Percentiles rank a stretch among this genome's conserved stretches.
Conservation (phyloP, 176 grass and related monocot species). For the Rhynchospora breviuscula region DNA sequence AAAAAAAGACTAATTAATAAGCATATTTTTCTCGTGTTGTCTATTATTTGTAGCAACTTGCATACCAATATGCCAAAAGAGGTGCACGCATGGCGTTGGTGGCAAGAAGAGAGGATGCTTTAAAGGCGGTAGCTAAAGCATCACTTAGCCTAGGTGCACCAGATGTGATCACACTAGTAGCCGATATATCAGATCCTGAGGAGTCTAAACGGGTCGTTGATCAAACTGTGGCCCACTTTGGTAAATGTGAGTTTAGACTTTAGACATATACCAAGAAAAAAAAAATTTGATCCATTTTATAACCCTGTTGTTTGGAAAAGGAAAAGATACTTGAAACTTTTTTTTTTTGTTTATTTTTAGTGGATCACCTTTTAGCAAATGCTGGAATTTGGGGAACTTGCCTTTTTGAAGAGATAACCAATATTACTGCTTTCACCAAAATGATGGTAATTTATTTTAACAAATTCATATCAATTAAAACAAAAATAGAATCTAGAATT, state of each 20-base stretch:
- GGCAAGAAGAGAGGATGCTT: slow-evolving; percentile 55
- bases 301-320: background rate
- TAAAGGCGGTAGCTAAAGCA: slow-evolving; percentile 54
- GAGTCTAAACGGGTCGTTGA: slow-evolving; percentile 67
- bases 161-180: slow-evolving; percentile 48
- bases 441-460: slow-evolving; percentile 42
- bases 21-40: background rate
- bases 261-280: background rate
- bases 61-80: slow-evolving; percentile 69
- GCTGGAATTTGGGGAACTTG: slow-evolving; percentile 78
- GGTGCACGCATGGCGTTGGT: slow-evolving; percentile 67
- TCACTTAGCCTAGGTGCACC: slow-evolving; percentile 49
- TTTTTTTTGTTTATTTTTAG: slow-evolving; percentile 23
- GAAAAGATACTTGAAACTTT: background rate
- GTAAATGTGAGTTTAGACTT: slow-evolving; percentile 44
- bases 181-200: slow-evolving; percentile 51
- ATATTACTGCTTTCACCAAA: slow-evolving; percentile 67
- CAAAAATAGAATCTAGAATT: background rate
- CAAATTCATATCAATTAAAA: background rate
- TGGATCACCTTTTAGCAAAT: slow-evolving; percentile 88
- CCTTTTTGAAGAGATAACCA: slow-evolving; percentile 82
- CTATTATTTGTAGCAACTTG: slow-evolving; percentile 52
- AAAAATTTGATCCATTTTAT: background rate
- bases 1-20: background rate
- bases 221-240: slow-evolving; percentile 68